phyloP scores from a whole-genome alignment of 1,139 yeast species.

The Debaryomycetaceae sp. region DNA sequence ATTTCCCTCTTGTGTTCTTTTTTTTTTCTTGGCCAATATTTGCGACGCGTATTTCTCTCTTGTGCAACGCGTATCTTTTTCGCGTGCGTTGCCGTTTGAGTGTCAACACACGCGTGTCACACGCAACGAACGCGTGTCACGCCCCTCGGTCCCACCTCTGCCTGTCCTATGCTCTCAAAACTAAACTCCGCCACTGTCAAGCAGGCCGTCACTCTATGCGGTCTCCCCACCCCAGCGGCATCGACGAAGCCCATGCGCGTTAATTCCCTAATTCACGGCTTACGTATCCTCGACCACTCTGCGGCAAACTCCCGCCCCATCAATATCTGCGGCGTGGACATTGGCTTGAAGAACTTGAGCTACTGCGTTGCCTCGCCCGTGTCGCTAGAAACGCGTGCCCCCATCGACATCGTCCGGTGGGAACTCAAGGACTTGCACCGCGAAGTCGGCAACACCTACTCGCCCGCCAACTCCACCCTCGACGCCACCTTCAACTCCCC shows the following conservation, averaged over 20 bases:
- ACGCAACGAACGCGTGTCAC: too few species aligned
- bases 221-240: conserved; percentile 16
- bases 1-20: too few species aligned
- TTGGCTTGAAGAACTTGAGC: conserved; percentile 33
- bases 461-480: conserved; percentile 5
- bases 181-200: conserved; percentile 13
- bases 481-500: too few species aligned
- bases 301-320: conserved; percentile 6
- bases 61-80: too few species aligned
- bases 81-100: too few species aligned
- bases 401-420: conserved; percentile 14
- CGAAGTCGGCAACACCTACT: conserved; percentile 8
- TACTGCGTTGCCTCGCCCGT: conserved; percentile 17
- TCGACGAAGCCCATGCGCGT: conserved; percentile 18
- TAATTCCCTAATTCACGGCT: conserved; percentile 12
- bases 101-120: too few species aligned
- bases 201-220: conserved; percentile 25
- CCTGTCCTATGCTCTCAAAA: not conserved
- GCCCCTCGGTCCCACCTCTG: too few species aligned
- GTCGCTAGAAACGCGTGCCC: conserved; percentile 4
- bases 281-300: conserved; percentile 7
- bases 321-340: conserved; percentile 21
- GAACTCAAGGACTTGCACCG: conserved; percentile 18
- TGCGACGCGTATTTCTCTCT: too few species aligned
- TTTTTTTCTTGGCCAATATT: too few species aligned